A percentile compares a stretch with the other conserved stretches of the same genome.
Evolutionary conservation across 2,329 filamentous ascomycete genomes (phyloP).

Genomic region (Lojkania enalia): DNA sequence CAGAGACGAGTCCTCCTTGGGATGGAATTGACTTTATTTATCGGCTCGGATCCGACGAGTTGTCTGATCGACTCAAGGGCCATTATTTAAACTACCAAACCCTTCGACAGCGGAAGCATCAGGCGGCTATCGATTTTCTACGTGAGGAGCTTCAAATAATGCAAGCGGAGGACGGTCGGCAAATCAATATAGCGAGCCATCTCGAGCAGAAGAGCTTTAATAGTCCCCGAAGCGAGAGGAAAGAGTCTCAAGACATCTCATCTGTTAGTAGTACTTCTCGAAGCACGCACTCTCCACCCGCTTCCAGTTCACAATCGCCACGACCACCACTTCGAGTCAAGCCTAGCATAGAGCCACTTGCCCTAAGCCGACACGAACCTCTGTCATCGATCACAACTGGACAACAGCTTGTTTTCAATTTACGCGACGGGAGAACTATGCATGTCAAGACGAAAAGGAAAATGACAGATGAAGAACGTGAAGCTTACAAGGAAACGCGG

Average conservation of each 20-base stretch:
- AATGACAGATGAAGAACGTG: conserved; percentile 30
- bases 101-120: conserved; percentile 29
- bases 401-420: conserved; percentile 27
- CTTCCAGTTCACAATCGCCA: conserved; percentile 7
- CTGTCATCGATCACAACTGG: neutral
- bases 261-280: neutral
- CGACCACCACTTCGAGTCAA: conserved; percentile 2
- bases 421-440: conserved; percentile 21
- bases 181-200: neutral
- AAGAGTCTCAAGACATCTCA: conserved; percentile 1
- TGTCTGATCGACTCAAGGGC: conserved; percentile 25
- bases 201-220: neutral
- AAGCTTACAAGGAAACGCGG: conserved; percentile 30
- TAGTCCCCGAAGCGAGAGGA: conserved; percentile 4
- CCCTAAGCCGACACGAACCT: neutral
- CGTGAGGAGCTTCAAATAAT: conserved; percentile 25
- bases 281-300: conserved; percentile 2
- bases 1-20: conserved; percentile 32
- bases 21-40: conserved; percentile 25
- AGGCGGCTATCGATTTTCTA: conserved; percentile 34
- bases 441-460: conserved; percentile 30
- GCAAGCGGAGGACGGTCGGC: conserved; percentile 7
- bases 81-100: conserved; percentile 24
- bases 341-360: neutral
- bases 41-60: conserved; percentile 28